Percentiles rank a stretch among this genome's conserved stretches.
Evolutionary conservation across 305 asterid species (phyloP).

Genomic region (Euphrasia arctica): DNA sequence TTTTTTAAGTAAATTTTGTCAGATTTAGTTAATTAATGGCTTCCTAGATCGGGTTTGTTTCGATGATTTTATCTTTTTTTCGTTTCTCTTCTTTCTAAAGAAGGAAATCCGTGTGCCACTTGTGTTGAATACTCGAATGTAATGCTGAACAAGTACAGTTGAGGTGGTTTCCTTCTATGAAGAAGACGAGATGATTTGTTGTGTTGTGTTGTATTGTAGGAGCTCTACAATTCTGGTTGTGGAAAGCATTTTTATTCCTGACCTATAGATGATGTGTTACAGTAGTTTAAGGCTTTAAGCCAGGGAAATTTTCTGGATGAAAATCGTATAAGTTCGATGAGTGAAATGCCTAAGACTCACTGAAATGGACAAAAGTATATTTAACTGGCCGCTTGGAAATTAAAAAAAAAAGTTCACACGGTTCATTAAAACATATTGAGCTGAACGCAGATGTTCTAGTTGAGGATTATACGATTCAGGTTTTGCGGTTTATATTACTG

Average conservation of each 20-base stretch:
- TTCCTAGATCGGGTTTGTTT: constrained; percentile 3
- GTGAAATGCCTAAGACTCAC: constrained; percentile 3
- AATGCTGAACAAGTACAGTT: not conserved
- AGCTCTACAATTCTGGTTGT: not conserved
- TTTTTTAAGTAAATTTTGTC: constrained; percentile 5
- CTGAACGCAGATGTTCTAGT: not conserved
- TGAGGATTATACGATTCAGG: not conserved
- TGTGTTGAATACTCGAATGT: constrained; percentile 2
- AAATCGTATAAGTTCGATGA: constrained; percentile 4
- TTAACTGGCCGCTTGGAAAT: not conserved
- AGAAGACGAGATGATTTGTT: constrained; percentile 2
- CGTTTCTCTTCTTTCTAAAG: not conserved
- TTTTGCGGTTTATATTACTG: not conserved
- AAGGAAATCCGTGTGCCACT: not conserved
- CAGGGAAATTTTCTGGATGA: not conserved
- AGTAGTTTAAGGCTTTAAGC: constrained; percentile 9
- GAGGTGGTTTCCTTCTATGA: not conserved
- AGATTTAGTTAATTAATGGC: constrained; percentile 9
- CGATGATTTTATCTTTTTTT: not conserved
- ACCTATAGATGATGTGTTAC: not conserved
- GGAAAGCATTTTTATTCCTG: not conserved
- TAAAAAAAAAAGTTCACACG: not conserved
- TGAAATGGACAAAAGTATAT: not conserved
- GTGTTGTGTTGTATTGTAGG: not conserved
- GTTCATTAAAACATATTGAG: constrained; percentile 1